Base-by-base conservation (phyloP, 2,329 filamentous ascomycete genomes). In the Tolypocladium album region DNA sequence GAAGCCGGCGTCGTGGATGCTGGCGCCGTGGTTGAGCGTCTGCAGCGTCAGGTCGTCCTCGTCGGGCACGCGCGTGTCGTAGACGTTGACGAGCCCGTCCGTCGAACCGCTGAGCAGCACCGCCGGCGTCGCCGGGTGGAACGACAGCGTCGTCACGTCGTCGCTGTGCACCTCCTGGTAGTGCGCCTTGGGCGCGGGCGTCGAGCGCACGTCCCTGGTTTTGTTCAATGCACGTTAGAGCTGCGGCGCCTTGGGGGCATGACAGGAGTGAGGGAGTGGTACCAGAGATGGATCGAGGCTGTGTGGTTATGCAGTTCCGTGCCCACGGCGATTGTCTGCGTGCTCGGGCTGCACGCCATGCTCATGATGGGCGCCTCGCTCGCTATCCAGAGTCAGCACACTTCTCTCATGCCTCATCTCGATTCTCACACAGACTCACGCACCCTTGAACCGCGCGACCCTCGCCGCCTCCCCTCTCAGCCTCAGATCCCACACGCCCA, bases 11-110 rank as follows among this genome's bases (percentile, higher is more conserved):
- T 84, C 87, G 71, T 91, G 88, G 64, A 93, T 83, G 0, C 88
- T 90, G 40, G 86, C 84, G 43, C 83, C 81, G 69, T 90, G 88
- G 72, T 93, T 93, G 70, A 92, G 86, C 15, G 90, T 89, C 72
- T 91, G 88, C 61, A 88, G 78, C 24, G 92, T 77, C 1, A 89
- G 86, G 55, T 93, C 89, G 68, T 93, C 89, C 72, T 93, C 89
- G 65, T 90, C 87, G 22, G 78, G 74, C 61, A 89, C 80, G 56
- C 80, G 79, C 22, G 84, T 88, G 74, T 94, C 87, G 73, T 88
- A 90, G 55, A 93, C 77, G 68, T 89, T 92, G 67, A 93, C 81
- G 1, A 93, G 81, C 8, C 89, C 89, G 72, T 94, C 90, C 17
- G 89, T 93, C 43, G 88, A 90, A 52, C 88, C 88, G 1, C 88